Evolutionary conservation across 352 stramenopile genomes (phyloP).

Genomic region (Globisporangium echinulatum): DNA sequence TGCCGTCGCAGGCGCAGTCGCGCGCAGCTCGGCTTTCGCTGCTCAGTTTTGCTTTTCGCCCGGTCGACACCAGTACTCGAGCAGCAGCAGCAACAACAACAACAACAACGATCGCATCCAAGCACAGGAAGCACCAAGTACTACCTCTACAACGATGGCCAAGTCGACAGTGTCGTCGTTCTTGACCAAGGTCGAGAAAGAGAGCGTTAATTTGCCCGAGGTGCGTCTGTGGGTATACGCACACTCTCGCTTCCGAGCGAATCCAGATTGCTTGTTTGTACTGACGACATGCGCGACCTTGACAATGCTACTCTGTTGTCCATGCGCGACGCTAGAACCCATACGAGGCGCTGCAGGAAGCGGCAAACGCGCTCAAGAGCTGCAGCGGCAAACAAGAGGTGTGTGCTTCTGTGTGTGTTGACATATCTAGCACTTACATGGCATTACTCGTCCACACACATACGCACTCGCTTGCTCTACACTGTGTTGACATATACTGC

Average conservation of each 20-base stretch:
- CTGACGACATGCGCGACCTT: not conserved
- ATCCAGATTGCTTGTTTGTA: not conserved
- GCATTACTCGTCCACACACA: not conserved
- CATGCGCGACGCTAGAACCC: conserved; percentile 18
- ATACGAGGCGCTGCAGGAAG: conserved; percentile 32
- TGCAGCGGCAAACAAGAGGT: conserved; percentile 26
- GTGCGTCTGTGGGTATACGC: conserved; percentile 7
- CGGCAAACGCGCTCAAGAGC: conserved; percentile 22
- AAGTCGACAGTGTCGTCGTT: conserved; percentile 20
- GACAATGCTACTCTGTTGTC: not conserved
- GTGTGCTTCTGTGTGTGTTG: not conserved
- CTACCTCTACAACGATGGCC: not conserved
- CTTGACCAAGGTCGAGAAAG: conserved; percentile 33
- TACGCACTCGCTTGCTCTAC: too few species aligned
- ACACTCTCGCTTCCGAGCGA: not conserved
- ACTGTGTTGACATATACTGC: not conserved
- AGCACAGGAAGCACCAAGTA: conserved; percentile 5
- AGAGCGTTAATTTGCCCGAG: conserved; percentile 29
- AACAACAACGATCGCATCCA: not conserved
- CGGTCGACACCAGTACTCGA: not conserved
- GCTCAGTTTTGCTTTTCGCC: conserved; percentile 8
- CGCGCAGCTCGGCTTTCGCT: too few species aligned
- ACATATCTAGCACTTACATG: too few species aligned
- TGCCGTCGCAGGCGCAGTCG: not conserved
- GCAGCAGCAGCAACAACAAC: not conserved